These are phyloP conservation scores for Rhynchosporium secalis DNA, from an alignment of 2,329 filamentous ascomycete species.

Conservation along the genomic window DNA sequence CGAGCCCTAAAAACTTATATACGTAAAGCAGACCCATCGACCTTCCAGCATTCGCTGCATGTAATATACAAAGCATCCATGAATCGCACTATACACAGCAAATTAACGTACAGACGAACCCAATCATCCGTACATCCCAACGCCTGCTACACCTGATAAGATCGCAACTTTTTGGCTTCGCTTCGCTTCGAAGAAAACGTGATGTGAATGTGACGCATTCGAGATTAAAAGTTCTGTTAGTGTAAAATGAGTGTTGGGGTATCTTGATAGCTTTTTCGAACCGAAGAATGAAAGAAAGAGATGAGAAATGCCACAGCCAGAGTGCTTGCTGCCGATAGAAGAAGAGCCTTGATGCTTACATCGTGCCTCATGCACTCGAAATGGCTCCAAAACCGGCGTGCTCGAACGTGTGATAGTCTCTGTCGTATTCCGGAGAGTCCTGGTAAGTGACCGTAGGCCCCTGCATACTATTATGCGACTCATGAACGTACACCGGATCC, in stretches of 20 bases:
- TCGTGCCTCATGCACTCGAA: neutral
- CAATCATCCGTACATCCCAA: neutral
- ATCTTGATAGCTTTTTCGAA: neutral
- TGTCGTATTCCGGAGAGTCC: neutral
- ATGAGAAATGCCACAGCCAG: neutral
- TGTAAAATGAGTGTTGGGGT: neutral
- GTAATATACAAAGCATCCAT: neutral
- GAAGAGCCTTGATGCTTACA: neutral
- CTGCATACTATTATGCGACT: neutral
- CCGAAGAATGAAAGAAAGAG: neutral
- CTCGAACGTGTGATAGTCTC: conserved; percentile 4
- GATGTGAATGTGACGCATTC: neutral
- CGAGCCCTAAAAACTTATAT: too few species aligned
- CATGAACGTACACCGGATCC: neutral
- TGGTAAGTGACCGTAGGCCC: neutral
- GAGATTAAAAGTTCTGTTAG: neutral
- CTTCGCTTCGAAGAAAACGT: neutral
- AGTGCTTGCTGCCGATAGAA: neutral
- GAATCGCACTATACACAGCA: neutral
- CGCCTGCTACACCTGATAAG: neutral
- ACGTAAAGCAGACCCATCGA: neutral
- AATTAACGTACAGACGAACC: neutral
- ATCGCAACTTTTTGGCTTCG: neutral
- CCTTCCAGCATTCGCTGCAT: conserved; percentile 8
- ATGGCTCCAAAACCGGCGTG: conserved; percentile 4